These are phyloP conservation scores for Boehmeria nivea DNA, from an alignment of 306 rosid species.

Conservation along the genomic window DNA sequence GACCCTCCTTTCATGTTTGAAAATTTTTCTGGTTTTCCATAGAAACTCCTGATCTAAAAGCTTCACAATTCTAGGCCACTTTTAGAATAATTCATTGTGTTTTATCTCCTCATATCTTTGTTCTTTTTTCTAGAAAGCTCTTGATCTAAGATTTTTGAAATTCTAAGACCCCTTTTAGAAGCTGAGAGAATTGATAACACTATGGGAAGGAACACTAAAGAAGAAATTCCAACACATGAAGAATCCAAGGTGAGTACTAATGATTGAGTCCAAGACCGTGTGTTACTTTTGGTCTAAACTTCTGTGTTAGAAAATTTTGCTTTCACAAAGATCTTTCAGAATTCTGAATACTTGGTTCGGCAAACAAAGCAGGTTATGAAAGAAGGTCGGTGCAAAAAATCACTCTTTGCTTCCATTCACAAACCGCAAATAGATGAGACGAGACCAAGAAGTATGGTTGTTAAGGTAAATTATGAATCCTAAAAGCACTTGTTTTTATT, in stretches of 20 bases:
- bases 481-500: background rate
- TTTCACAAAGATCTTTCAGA: constrained; percentile 5
- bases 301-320: background rate
- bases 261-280: constrained; percentile 14
- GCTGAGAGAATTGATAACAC: constrained; percentile 21
- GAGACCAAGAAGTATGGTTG: constrained; percentile 75
- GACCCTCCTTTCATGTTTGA: no score
- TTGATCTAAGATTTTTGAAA: no score
- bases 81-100: background rate
- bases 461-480: constrained; percentile 48
- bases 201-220: constrained; percentile 60
- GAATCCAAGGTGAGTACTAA: constrained; percentile 45
- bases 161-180: no score
- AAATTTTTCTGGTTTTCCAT: background rate
- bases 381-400: constrained; percentile 44
- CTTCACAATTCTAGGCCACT: no score
- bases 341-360: constrained; percentile 8
- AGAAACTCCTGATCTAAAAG: no score
- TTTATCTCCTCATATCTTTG: constrained; percentile 6
- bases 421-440: constrained; percentile 45
- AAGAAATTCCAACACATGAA: constrained; percentile 33
- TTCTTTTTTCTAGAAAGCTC: background rate
- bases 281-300: background rate
- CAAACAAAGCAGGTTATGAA: constrained; percentile 31
- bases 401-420: constrained; percentile 32